Evolutionary conservation across 192 early-diverging fungal genomes (phyloP).

Genomic region (Gigaspora rosea): DNA sequence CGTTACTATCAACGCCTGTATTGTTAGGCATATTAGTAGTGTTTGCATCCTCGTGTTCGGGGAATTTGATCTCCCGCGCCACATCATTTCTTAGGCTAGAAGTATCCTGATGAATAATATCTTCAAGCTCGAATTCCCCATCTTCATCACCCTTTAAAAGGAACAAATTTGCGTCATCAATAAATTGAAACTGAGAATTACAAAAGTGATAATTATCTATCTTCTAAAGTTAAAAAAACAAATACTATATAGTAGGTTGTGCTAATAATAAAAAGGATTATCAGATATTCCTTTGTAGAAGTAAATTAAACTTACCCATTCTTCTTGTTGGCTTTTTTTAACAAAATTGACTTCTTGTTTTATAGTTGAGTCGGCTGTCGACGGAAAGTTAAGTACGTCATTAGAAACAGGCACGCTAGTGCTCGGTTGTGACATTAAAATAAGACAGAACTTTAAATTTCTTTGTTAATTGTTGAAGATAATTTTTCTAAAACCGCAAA

Average conservation of each 20-base stretch:
- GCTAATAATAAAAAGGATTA: not conserved
- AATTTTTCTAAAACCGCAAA: too few relatives aligned
- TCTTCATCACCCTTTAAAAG: constrained; percentile 25
- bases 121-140: constrained; percentile 34
- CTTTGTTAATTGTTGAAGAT: too few relatives aligned
- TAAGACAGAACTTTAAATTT: too few relatives aligned
- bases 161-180: not conserved
- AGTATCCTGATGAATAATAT: not conserved
- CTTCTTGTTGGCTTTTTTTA: not conserved
- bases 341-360: too few relatives aligned
- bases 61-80: not conserved
- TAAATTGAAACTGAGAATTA: not conserved
- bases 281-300: not conserved
- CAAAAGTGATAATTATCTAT: not conserved
- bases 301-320: not conserved
- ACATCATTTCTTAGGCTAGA: not conserved
- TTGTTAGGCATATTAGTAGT: too few relatives aligned
- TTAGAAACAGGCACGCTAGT: too few relatives aligned
- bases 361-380: too few relatives aligned
- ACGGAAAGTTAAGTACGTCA: too few relatives aligned
- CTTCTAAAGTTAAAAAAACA: not conserved
- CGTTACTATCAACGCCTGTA: too few relatives aligned
- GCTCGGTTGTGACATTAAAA: too few relatives aligned
- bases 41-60: not conserved
- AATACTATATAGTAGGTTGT: not conserved